These are phyloP conservation scores for Lactifluus volemus DNA, from an alignment of 768 basidiomycete species.

Conservation along the genomic window DNA sequence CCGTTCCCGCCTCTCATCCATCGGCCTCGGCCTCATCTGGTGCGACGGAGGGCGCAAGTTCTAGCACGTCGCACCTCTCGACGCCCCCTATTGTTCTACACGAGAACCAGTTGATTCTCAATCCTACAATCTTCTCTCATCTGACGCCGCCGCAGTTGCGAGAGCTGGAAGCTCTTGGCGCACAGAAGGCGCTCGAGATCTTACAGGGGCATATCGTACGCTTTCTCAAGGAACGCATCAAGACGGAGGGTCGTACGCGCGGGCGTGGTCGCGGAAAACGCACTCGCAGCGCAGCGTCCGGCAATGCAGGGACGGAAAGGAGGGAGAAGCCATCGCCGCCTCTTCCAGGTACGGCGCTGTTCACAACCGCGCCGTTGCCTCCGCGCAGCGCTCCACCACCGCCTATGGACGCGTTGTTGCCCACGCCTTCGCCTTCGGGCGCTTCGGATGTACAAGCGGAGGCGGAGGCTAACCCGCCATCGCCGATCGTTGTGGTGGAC, in stretches of 20 bases:
- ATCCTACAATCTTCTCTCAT: constrained; percentile 76
- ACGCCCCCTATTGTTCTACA: constrained; percentile 69
- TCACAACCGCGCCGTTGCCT: constrained; percentile 14
- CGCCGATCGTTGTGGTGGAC: constrained; percentile 52
- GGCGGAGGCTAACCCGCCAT: constrained; percentile 30
- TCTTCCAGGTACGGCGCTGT: constrained; percentile 3
- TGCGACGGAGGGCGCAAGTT: constrained; percentile 28
- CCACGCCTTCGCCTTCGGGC: constrained; percentile 27
- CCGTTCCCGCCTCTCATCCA: constrained; percentile 57
- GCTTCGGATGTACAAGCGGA: constrained; percentile 15
- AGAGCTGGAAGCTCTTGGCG: constrained; percentile 72
- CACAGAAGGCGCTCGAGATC: constrained; percentile 71
- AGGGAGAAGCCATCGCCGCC: neutral
- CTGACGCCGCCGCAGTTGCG: constrained; percentile 64
- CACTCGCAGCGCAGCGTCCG: constrained; percentile 13
- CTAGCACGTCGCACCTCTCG: constrained; percentile 33
- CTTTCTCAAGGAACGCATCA: constrained; percentile 68
- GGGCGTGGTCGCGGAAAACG: constrained; percentile 22
- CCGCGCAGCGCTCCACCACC: constrained; percentile 4
- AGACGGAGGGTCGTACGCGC: constrained; percentile 29
- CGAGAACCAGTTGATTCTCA: constrained; percentile 74
- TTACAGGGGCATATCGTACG: constrained; percentile 81
- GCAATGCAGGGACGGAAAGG: constrained; percentile 1
- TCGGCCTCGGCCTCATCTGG: constrained; percentile 40
- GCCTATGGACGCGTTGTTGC: constrained; percentile 23